Percentiles rank a stretch among this genome's conserved stretches.
phyloP scores from a whole-genome alignment of 2,329 filamentous ascomycete genomes.

The Cytospora schulzeri region DNA sequence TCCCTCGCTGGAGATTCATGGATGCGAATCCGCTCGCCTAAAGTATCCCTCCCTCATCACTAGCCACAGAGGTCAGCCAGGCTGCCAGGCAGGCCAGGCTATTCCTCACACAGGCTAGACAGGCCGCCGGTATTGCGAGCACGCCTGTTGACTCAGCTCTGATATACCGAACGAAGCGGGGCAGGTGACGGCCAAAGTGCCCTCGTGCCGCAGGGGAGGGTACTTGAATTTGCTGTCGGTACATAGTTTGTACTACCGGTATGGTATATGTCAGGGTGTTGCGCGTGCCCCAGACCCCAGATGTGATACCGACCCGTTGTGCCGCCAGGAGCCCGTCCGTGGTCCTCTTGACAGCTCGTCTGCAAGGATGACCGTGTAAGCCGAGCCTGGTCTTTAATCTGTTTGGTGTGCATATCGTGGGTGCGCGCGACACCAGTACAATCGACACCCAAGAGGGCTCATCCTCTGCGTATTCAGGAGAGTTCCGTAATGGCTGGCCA shows the following conservation, averaged over 20 bases:
- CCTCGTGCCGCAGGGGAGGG: constrained; percentile 17
- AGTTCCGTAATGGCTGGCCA: not conserved
- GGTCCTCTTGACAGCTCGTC: constrained; percentile 8
- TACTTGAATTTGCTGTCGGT: constrained; percentile 21
- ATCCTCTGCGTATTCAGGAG: not conserved
- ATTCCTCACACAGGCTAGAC: constrained; percentile 7
- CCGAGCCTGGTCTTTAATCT: constrained; percentile 2
- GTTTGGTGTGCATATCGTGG: constrained; percentile 13
- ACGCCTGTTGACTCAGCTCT: constrained; percentile 4
- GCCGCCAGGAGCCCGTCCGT: not conserved
- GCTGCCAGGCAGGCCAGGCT: constrained; percentile 13
- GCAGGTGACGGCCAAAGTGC: constrained; percentile 9
- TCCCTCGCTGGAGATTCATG: constrained; percentile 8
- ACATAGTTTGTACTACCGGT: not conserved
- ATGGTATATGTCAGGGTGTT: not conserved
- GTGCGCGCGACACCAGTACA: constrained; percentile 2
- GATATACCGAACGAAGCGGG: constrained; percentile 15
- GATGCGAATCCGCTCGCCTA: constrained; percentile 10
- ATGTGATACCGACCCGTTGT: constrained; percentile 22
- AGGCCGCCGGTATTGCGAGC: constrained; percentile 9
- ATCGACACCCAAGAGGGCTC: not conserved
- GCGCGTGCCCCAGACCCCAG: constrained; percentile 5
- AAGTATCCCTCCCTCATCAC: not conserved
- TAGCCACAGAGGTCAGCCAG: constrained; percentile 6
- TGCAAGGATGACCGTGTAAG: constrained; percentile 16